Percentiles rank a stretch among this genome's conserved stretches.
Conservation (phyloP, 164 flowering plant species). For the Platanus orientalis region DNA sequence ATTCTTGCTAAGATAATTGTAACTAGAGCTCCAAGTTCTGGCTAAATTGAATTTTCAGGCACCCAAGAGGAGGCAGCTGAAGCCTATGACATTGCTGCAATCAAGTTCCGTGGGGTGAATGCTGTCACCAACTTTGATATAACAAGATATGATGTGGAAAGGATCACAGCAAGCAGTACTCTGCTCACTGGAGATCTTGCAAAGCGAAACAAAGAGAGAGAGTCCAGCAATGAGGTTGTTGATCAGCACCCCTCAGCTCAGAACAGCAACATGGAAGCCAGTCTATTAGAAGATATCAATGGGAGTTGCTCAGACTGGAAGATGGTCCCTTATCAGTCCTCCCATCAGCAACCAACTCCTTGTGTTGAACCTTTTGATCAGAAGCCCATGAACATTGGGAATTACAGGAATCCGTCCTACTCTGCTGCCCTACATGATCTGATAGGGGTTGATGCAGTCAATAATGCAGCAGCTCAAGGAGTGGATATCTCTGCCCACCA, state of each 20-base stretch:
- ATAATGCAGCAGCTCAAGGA: constrained; percentile 16
- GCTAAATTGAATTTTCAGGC: constrained; percentile 29
- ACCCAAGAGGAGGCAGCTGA: no score
- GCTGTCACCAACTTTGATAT: constrained; percentile 74
- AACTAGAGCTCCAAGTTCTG: background rate
- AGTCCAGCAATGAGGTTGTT: constrained; percentile 4
- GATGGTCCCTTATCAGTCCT: constrained; percentile 31
- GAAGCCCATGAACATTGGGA: no score
- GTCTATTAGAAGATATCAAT: constrained; percentile 20
- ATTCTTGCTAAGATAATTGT: no score
- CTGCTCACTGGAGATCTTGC: constrained; percentile 56
- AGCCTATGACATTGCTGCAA: no score
- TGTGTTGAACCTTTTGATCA: constrained; percentile 29
- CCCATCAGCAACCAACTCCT: constrained; percentile 16
- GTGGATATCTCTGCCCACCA: constrained; percentile 30
- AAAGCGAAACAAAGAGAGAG: constrained; percentile 33
- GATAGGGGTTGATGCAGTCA: constrained; percentile 33
- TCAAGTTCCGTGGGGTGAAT: no score
- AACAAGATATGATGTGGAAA: no score
- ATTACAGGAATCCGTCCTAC: constrained; percentile 25
- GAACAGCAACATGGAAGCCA: constrained; percentile 16
- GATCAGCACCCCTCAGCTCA: constrained; percentile 13
- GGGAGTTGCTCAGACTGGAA: constrained; percentile 40
- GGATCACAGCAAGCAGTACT: constrained; percentile 52
- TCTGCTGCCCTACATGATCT: constrained; percentile 44